phyloP scores from a whole-genome alignment of 2,329 filamentous ascomycete genomes.

The Colletotrichum sidae region DNA sequence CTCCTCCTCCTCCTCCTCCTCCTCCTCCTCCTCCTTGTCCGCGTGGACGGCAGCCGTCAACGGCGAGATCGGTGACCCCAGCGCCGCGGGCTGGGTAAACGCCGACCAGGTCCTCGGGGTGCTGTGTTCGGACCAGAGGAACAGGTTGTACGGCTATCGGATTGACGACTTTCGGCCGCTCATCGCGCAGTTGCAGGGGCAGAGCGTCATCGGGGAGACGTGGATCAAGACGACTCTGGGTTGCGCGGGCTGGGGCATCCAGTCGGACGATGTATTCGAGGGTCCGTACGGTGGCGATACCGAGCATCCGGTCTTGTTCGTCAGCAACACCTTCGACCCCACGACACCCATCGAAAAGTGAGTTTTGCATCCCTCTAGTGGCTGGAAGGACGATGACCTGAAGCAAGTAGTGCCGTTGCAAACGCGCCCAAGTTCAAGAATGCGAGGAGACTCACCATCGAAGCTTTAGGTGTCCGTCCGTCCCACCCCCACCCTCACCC shows the following conservation, averaged over 20 bases:
- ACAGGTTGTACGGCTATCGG: not conserved
- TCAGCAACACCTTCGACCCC: conserved; percentile 15
- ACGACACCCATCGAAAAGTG: conserved; percentile 25
- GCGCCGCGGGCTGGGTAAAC: not conserved
- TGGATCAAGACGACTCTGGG: conserved; percentile 1
- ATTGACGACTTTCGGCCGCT: not conserved
- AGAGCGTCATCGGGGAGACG: conserved; percentile 10
- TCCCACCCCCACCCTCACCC: not conserved
- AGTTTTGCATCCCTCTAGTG: not conserved
- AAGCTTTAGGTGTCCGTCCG: conserved; percentile 15
- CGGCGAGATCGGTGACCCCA: not conserved
- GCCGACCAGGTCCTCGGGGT: conserved; percentile 13
- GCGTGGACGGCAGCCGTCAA: conserved; percentile 15
- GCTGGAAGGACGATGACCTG: too few relatives aligned
- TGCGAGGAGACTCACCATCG: not conserved
- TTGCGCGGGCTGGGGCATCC: conserved; percentile 18
- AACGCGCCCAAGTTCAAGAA: conserved; percentile 10
- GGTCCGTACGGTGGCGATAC: conserved; percentile 13
- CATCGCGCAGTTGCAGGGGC: not conserved
- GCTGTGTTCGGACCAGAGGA: conserved; percentile 12
- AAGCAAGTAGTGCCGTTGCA: not conserved
- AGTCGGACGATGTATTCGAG: conserved; percentile 3
- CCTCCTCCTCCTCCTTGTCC: not conserved
- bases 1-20: too few relatives aligned
- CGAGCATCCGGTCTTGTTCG: conserved; percentile 5